Evolutionary conservation across 2,329 filamentous ascomycete species (phyloP).

Genomic region (Claviceps cyperi): DNA sequence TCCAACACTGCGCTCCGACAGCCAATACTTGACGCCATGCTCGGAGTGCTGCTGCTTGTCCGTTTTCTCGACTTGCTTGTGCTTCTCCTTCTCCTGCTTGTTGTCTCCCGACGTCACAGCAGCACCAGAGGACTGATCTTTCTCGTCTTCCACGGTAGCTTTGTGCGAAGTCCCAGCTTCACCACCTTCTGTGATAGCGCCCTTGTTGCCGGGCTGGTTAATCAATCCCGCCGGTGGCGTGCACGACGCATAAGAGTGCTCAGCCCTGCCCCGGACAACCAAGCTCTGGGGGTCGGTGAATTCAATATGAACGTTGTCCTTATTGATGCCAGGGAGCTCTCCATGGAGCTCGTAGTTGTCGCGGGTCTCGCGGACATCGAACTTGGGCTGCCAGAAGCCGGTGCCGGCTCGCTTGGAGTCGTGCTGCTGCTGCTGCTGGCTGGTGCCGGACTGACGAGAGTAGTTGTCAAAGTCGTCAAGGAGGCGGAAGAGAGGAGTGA

Average conservation of each 20-base stretch:
- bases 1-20: constrained; percentile 45
- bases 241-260: constrained; percentile 39
- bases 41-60: constrained; percentile 10
- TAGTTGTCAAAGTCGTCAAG: constrained; percentile 44
- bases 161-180: constrained; percentile 25
- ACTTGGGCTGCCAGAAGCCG: constrained; percentile 49
- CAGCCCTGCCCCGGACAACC: constrained; percentile 49
- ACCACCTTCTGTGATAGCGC: constrained; percentile 22
- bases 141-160: constrained; percentile 46
- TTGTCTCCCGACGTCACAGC: constrained; percentile 7
- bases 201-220: constrained; percentile 19
- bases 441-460: constrained; percentile 16
- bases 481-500: constrained; percentile 41
- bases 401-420: constrained; percentile 10
- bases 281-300: constrained; percentile 60
- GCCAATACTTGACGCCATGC: constrained; percentile 46
- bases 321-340: constrained; percentile 58
- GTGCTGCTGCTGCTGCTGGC: constrained; percentile 2
- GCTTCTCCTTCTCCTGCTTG: neutral
- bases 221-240: constrained; percentile 30
- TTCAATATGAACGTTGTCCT: constrained; percentile 58
- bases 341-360: constrained; percentile 58
- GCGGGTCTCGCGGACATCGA: constrained; percentile 55
- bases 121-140: constrained; percentile 9
- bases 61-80: constrained; percentile 14